These are phyloP conservation scores for Teratosphaeriaceae sp. DNA, from an alignment of 2,329 filamentous ascomycete genomes.

Conservation along the genomic window DNA sequence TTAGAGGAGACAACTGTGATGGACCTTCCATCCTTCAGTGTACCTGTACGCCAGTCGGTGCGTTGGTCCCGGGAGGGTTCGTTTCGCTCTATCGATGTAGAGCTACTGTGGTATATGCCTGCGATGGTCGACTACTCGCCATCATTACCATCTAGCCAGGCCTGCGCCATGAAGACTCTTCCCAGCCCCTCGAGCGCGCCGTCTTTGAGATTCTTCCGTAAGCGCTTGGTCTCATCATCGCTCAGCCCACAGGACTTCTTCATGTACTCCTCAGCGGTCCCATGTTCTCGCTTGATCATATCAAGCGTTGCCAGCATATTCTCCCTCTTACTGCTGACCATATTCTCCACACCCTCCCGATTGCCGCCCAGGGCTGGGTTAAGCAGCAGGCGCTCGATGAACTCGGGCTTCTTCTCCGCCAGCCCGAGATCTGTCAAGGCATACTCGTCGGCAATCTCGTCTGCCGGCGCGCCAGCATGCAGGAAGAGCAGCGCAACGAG, in stretches of 20 bases:
- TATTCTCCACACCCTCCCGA: slow-evolving; percentile 35
- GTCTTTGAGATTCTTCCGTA: slow-evolving; percentile 44
- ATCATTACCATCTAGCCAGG: too few species aligned
- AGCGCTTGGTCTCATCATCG: slow-evolving; percentile 46
- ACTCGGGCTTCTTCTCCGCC: slow-evolving; percentile 34
- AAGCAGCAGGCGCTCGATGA: slow-evolving; percentile 47
- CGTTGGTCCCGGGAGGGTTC: too few species aligned
- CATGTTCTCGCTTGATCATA: slow-evolving; percentile 54
- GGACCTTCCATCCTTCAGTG: too few species aligned
- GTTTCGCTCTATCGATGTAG: too few species aligned
- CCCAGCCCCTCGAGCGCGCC: slow-evolving; percentile 8
- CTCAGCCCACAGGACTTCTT: slow-evolving; percentile 51
- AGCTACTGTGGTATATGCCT: too few species aligned
- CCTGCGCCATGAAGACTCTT: too few species aligned
- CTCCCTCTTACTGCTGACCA: slow-evolving; percentile 40
- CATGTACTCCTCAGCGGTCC: slow-evolving; percentile 59
- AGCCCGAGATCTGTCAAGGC: slow-evolving; percentile 59
- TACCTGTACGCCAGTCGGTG: too few species aligned
- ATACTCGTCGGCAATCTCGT: slow-evolving; percentile 61
- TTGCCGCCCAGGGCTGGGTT: slow-evolving; percentile 46
- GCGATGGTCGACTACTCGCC: too few species aligned
- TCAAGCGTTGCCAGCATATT: slow-evolving; percentile 47
- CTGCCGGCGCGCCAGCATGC: slow-evolving; percentile 55
- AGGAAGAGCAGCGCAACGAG: slow-evolving; percentile 59
- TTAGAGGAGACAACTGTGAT: too few species aligned